Evolutionary conservation across 805 yeast genomes (phyloP), one percentile per base, ranked within the genome.

Genomic region (Spathaspora passalidarum): DNA sequence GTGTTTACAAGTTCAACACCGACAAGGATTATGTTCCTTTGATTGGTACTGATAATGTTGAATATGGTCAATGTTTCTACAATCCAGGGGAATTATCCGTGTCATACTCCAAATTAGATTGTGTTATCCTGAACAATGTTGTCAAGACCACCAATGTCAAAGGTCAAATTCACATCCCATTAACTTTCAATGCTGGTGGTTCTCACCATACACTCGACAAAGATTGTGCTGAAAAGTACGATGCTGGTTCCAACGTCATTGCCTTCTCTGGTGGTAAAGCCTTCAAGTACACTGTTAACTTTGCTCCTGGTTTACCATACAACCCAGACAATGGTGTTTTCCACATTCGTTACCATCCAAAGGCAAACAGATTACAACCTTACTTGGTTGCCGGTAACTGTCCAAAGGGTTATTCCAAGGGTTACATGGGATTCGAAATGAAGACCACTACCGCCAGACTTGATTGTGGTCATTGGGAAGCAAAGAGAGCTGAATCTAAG

Each of bases 331-430:
- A n/a, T 2, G 22, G 42, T 13, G 23, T 17, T 25, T 16, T 32
- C 16, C 11, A 18, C 9, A 44, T 25, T 16, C 48, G 8, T 36
- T 11, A 11, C 6, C n/a, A 5, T n/a, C 4, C 32, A 10, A n/a
- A 10, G 5, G 17, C 9, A 13, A 25, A 18, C 9, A n/a, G 2
- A 19, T 32, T 1, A 18, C 44, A 8, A 29, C 14, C 25, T 13
- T 47, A 45, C 50, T 43, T 37, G 43, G 45, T 45, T 18, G 56
- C 49, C 49, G 45, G 43, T 2, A 20, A 34, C 13, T 56, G 66
- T 54, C 35, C 53, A 1, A 49, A 43, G 17, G 67, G 66, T 19
- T 55, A 56, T 32, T n/a, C 45, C 4, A 44, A 52, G 17, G 67
- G 65, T 38, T 47, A 46, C 0, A 22, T 63, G 26, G 68, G 65